phyloP scores from a whole-genome alignment of 2,329 filamentous ascomycete genomes.

The Fonsecaea pugnacius region DNA sequence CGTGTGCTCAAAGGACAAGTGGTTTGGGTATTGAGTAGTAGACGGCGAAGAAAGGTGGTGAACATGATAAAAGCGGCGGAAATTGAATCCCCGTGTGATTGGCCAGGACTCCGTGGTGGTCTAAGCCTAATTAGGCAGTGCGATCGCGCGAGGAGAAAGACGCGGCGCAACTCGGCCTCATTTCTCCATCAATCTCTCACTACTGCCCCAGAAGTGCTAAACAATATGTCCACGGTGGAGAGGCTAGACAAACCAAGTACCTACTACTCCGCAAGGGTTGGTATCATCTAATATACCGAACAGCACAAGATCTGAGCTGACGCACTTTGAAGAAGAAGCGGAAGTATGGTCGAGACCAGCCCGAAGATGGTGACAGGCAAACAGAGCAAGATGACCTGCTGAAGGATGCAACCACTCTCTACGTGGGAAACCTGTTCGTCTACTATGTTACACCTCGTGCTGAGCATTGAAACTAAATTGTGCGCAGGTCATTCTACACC shows the following conservation, averaged over 20 bases:
- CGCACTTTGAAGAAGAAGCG: slow-evolving; percentile 66
- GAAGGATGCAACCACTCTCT: slow-evolving; percentile 87
- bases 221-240: slow-evolving; percentile 72
- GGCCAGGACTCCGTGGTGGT: neutral
- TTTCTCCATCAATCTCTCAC: slow-evolving; percentile 41
- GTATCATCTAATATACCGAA: slow-evolving; percentile 34
- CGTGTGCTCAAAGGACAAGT: no score
- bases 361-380: slow-evolving; percentile 58
- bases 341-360: slow-evolving; percentile 64
- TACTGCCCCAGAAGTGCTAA: neutral
- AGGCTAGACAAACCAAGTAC: slow-evolving; percentile 92
- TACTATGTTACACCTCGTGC: slow-evolving; percentile 1
- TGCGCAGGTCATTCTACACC: slow-evolving; percentile 84
- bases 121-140: neutral
- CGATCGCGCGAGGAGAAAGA: slow-evolving; percentile 4
- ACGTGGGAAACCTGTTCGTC: slow-evolving; percentile 89
- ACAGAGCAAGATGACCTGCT: slow-evolving; percentile 75
- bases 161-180: slow-evolving; percentile 11
- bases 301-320: slow-evolving; percentile 8
- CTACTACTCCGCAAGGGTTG: slow-evolving; percentile 83
- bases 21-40: no score
- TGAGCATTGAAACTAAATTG: slow-evolving; percentile 26
- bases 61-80: neutral
- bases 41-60: no score
- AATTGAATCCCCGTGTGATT: neutral